Evolutionary conservation across 1,284 basidiomycete species (phyloP).

Genomic region (Cryptococcus depauperatus): DNA sequence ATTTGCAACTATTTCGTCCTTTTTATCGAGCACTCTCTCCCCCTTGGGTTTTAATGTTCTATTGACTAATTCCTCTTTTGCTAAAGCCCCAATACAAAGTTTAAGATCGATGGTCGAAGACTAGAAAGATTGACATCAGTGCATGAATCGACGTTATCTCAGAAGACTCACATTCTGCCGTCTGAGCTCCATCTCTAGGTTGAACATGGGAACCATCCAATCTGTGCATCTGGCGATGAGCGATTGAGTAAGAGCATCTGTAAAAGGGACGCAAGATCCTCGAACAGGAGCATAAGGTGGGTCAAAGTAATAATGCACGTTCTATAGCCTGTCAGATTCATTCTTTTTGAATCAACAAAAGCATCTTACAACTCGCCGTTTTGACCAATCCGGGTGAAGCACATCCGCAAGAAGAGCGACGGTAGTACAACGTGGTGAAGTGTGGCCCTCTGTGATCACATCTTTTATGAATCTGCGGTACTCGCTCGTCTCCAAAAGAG

Average conservation of each 20-base stretch:
- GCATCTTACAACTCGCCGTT: constrained; percentile 54
- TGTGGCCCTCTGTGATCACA: constrained; percentile 84
- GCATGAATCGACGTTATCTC: not conserved
- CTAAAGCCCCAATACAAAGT: constrained; percentile 85
- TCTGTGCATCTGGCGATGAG: constrained; percentile 77
- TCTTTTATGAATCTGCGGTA: constrained; percentile 93
- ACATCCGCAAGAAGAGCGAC: constrained; percentile 75
- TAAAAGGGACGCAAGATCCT: constrained; percentile 63
- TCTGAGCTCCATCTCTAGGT: constrained; percentile 89
- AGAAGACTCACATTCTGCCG: constrained; percentile 75
- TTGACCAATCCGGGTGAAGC: constrained; percentile 63
- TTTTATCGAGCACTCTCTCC: constrained; percentile 70
- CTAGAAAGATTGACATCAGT: constrained; percentile 43
- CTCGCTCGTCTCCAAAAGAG: constrained; percentile 87
- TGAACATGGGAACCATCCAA: constrained; percentile 83
- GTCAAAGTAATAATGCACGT: constrained; percentile 48
- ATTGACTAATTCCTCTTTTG: constrained; percentile 63
- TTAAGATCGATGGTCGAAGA: constrained; percentile 96
- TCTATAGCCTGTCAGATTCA: constrained; percentile 17
- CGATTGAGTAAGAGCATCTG: constrained; percentile 68
- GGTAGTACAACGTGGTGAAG: constrained; percentile 82
- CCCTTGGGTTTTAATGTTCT: constrained; percentile 53
- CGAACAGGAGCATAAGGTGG: no score
- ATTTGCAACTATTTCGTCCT: constrained; percentile 97
- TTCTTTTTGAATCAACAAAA: constrained; percentile 1